These are phyloP conservation scores for Avicennia marina DNA, from an alignment of 257 asterid genomes.

Conservation along the genomic window DNA sequence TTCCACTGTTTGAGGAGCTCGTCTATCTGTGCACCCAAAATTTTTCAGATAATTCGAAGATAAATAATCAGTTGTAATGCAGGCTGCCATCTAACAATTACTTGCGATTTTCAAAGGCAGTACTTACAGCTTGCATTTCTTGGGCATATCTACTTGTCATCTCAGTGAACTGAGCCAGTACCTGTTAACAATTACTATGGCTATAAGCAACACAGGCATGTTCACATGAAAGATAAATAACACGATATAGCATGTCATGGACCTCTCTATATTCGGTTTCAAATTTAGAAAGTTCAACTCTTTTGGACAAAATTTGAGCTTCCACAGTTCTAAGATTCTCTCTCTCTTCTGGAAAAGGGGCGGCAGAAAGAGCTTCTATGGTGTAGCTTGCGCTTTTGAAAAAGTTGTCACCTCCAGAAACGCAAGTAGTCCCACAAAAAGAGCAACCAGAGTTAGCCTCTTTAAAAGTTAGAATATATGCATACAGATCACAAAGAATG, in stretches of 20 bases:
- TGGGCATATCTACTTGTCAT: constrained; percentile 92
- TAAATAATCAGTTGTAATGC: too few relatives aligned
- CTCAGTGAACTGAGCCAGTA: constrained; percentile 88
- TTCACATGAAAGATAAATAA: neutral
- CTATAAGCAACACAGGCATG: constrained; percentile 20
- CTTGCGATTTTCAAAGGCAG: too few relatives aligned
- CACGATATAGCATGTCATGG: neutral
- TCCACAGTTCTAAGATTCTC: constrained; percentile 78
- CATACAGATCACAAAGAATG: too few relatives aligned
- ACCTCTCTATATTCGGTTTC: constrained; percentile 98
- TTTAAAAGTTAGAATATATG: neutral
- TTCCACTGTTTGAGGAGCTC: constrained; percentile 90
- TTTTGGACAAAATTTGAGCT: constrained; percentile 81
- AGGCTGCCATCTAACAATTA: too few relatives aligned
- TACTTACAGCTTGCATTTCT: constrained; percentile 92
- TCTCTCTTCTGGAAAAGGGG: constrained; percentile 66
- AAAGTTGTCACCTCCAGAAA: constrained; percentile 82
- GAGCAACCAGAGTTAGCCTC: constrained; percentile 20
- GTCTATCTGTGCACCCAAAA: too few relatives aligned
- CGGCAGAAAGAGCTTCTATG: constrained; percentile 81
- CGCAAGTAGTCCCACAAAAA: constrained; percentile 11
- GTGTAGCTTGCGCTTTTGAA: constrained; percentile 82
- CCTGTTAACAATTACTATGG: constrained; percentile 35
- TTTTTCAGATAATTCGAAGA: too few relatives aligned
- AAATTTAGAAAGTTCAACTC: constrained; percentile 84